Evolutionary conservation across 2,329 filamentous ascomycete genomes (phyloP).

Genomic region (Aspergillus sp.): DNA sequence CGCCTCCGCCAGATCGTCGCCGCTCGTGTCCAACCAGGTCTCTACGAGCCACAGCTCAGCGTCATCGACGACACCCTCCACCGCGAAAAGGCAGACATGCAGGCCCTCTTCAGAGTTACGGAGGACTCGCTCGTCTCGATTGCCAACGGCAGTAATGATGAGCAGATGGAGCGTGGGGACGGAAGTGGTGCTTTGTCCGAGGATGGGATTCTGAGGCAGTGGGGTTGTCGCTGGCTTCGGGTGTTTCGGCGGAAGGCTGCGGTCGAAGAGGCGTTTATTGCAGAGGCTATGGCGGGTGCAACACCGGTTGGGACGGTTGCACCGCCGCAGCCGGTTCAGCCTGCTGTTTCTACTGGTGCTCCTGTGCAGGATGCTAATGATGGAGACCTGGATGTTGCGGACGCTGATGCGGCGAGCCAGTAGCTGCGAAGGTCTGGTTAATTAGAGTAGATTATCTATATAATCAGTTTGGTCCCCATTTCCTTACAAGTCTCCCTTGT

Average conservation of each 20-base stretch:
- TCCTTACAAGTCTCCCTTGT: no score
- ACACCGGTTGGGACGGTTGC: slow-evolving; percentile 35
- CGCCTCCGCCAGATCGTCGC: slow-evolving; percentile 74
- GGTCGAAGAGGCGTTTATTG: slow-evolving; percentile 71
- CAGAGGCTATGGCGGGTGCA: slow-evolving; percentile 48
- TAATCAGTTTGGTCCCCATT: no score
- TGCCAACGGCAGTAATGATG: slow-evolving; percentile 65
- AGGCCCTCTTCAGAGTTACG: slow-evolving; percentile 71
- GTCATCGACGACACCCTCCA: slow-evolving; percentile 60
- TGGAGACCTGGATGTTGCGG: slow-evolving; percentile 26
- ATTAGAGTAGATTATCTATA: neutral
- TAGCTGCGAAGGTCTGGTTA: neutral
- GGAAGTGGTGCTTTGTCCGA: slow-evolving; percentile 46
- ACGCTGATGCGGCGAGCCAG: slow-evolving; percentile 14
- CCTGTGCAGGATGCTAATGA: slow-evolving; percentile 12
- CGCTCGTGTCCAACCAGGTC: slow-evolving; percentile 52
- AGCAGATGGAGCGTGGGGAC: slow-evolving; percentile 61
- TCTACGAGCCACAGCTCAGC: slow-evolving; percentile 48
- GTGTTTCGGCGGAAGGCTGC: slow-evolving; percentile 76
- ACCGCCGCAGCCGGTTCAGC: slow-evolving; percentile 10
- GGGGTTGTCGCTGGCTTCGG: slow-evolving; percentile 80
- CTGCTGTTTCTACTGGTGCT: slow-evolving; percentile 6
- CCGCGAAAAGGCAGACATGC: slow-evolving; percentile 66
- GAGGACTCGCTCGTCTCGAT: slow-evolving; percentile 70
- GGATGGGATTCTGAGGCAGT: slow-evolving; percentile 62